A percentile compares a stretch with the other conserved stretches of the same genome.
phyloP scores from a whole-genome alignment of 306 rosid genomes.

The Lablab purpureus region DNA sequence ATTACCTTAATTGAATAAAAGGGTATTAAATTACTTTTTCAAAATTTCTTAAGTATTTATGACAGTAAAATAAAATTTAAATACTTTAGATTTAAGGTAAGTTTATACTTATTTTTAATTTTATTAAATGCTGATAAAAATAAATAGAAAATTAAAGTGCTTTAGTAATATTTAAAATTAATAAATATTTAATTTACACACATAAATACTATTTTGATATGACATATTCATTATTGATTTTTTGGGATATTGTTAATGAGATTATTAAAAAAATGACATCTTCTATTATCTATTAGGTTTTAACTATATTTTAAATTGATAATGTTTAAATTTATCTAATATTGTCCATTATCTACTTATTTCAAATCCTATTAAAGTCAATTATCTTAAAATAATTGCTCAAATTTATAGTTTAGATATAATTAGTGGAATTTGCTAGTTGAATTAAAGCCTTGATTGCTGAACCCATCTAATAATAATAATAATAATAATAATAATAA shows the following conservation, averaged over 20 bases:
- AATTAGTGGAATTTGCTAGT: neutral
- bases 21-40: neutral
- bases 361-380: neutral
- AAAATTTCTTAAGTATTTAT: neutral
- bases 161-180: no score
- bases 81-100: neutral
- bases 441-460: neutral
- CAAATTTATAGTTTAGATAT: neutral
- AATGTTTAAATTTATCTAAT: no score
- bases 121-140: neutral
- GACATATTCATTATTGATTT: no score
- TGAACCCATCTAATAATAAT: constrained; percentile 3
- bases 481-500: no score
- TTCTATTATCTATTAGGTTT: no score
- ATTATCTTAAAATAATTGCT: neutral
- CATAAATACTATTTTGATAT: no score
- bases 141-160: neutral
- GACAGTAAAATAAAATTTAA: neutral
- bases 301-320: no score
- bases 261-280: no score
- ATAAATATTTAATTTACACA: no score
- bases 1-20: neutral
- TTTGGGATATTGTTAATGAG: no score
- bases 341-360: no score
- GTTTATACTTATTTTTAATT: neutral